phyloP scores from a whole-genome alignment of 1,284 basidiomycete genomes.

The Fomes fomentarius region DNA sequence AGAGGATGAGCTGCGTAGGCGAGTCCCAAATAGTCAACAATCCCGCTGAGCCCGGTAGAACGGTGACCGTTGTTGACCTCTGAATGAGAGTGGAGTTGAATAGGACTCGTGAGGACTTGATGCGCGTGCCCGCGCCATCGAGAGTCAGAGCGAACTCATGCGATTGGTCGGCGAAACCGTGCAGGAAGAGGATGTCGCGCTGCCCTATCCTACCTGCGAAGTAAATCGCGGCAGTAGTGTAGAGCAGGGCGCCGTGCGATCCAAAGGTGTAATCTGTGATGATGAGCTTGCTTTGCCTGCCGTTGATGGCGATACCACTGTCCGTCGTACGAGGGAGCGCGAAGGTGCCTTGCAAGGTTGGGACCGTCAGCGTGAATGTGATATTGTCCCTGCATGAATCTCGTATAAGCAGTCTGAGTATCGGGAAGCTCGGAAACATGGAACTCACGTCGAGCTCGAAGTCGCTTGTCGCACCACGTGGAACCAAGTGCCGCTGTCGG shows the following conservation, averaged over 20 bases:
- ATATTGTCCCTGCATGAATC: constrained; percentile 43
- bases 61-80: constrained; percentile 42
- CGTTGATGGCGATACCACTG: constrained; percentile 60
- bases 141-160: constrained; percentile 59
- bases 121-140: constrained; percentile 44
- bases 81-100: constrained; percentile 28
- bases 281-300: constrained; percentile 72
- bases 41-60: constrained; percentile 45
- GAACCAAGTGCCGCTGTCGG: constrained; percentile 65
- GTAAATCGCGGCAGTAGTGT: constrained; percentile 69
- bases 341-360: constrained; percentile 51
- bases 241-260: constrained; percentile 49
- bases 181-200: constrained; percentile 71
- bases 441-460: constrained; percentile 65
- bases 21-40: constrained; percentile 69
- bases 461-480: constrained; percentile 70
- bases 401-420: not conserved
- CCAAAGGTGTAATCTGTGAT: constrained; percentile 73
- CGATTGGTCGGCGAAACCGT: constrained; percentile 60
- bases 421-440: not conserved
- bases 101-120: constrained; percentile 34
- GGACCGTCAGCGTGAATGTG: constrained; percentile 59
- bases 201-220: constrained; percentile 69
- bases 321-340: constrained; percentile 55
- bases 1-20: constrained; percentile 65